Evolutionary conservation across 2,329 filamentous ascomycete genomes (phyloP), one percentile per base, ranked within the genome.

Genomic region (Sporothrix curviconia): DNA sequence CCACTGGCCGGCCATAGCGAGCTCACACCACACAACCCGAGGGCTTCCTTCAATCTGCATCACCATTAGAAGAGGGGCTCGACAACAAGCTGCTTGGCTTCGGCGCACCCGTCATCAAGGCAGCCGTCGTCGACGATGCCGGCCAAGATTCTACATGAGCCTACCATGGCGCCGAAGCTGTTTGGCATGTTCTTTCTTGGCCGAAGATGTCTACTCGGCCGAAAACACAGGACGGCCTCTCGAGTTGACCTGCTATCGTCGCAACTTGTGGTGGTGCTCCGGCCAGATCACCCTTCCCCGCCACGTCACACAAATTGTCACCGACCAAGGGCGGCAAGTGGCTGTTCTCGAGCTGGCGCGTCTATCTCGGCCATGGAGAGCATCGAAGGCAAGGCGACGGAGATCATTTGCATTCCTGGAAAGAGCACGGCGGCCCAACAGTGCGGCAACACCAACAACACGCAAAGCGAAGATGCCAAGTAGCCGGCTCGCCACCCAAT

Each of bases 391-490:
- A 95, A 95, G 67, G 67, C 84, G 0, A 92, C 95, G 6, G 95
- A 96, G 72, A 95, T 97, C 60, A 96, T 97, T 59, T 94, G 88
- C 0, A 94, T 97, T 49, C 92, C 92, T 0, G 96, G 92, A 92
- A 96, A 96, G 75, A 95, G 77, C 80, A 67, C 86, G 75, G 66
- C 85, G 73, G 65, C 19, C 49, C 25, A 28, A 32, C 34, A 30
- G 19, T n/a, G 28, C 36, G 37, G 19, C 40, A 53, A 22, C 42
- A 19, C n/a, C 12, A 40, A 32, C 34, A 54, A 55, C 24, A 66
- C 69, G 39, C 68, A 71, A 39, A 66, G 59, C 28, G 63, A 65
- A 1, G 78, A 82, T 64, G 68, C 71, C 57, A 82, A 78, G 64
- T 74, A 3, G 75, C 75, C 11, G 68, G 71, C 17, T 73, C 80